Base-by-base conservation (phyloP, 108 stramenopile species). In the Nitzschia putrida region DNA sequence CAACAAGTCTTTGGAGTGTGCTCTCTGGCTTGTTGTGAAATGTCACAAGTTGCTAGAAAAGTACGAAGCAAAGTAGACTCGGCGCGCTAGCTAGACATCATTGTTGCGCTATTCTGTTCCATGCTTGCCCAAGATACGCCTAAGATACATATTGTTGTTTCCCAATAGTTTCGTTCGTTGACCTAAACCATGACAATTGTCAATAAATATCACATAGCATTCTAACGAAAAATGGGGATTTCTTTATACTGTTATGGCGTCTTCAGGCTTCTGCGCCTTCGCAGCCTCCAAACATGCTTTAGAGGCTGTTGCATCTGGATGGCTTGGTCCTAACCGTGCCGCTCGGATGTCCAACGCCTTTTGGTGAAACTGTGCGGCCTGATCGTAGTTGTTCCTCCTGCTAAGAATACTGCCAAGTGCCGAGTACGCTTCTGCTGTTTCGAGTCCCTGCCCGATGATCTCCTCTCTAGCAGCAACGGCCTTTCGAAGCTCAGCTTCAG, bases 11-110 rank as follows among this genome's bases (percentile, higher is more conserved):
- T 26, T 80, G 38, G 65, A 68, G 13, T 83, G 72, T 45, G 80
- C 77, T 0, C 68, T 87, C n/a, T 87, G 83, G 83, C 77, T 87
- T 45, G 72, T 87, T n/a, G 63, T 76, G 14, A 70, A 83, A 43
- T 84, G 83, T 66, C 73, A 80, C 22, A 60, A 43, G 9, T 67
- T 82, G 21, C 42, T 87, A 22, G 50, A 59, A 9, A 25, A 23
- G 0, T 11, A 57, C 25, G 64, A 57, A 4, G 47, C 14, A 3
- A 49, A 18, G n/a, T 49, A 49, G 6, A 49, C 3, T 49, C 6
- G 47, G 47, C 2, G 3, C 18, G n/a, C 14, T 18, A 49, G n/a
- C n/a, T n/a, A n/a, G n/a, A n/a, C n/a, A n/a, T n/a, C n/a, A n/a
- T n/a, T n/a, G n/a, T n/a, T n/a, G n/a, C n/a, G n/a, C n/a, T n/a